A percentile compares a stretch with the other conserved stretches of the same genome.
Evolutionary conservation across 441 rosid genomes (phyloP).

Genomic region (Erodium chrysanthum): DNA sequence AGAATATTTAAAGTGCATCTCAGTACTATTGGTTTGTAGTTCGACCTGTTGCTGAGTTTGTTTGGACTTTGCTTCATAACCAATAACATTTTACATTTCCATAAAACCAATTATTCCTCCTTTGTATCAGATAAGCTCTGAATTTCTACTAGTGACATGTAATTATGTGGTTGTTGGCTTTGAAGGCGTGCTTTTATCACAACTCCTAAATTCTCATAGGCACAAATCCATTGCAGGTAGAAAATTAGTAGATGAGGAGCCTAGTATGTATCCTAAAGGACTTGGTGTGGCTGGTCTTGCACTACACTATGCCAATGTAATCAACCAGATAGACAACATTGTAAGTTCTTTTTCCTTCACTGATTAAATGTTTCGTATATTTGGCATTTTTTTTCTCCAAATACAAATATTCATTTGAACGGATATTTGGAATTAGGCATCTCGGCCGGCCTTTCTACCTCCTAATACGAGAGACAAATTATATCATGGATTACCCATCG

Average conservation of each 20-base stretch:
- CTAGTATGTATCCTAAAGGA: slow-evolving; percentile 29
- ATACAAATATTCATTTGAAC: slow-evolving; percentile 11
- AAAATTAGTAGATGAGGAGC: slow-evolving; percentile 24
- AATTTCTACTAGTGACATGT: too few species aligned
- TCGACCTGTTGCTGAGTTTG: too few species aligned
- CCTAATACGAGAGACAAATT: slow-evolving; percentile 65
- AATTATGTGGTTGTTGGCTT: too few species aligned
- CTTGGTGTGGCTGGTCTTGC: slow-evolving; percentile 85
- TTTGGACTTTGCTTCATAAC: too few species aligned
- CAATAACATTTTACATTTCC: too few species aligned
- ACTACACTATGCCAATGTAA: slow-evolving; percentile 79
- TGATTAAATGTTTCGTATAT: background rate
- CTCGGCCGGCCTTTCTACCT: slow-evolving; percentile 71
- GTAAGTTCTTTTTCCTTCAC: slow-evolving; percentile 35
- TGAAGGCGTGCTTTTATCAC: background rate
- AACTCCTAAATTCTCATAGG: background rate
- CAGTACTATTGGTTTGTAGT: too few species aligned
- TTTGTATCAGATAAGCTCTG: too few species aligned
- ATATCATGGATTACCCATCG: slow-evolving; percentile 61
- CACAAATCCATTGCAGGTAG: slow-evolving; percentile 24
- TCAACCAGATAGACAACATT: slow-evolving; percentile 75
- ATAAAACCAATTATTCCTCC: too few species aligned
- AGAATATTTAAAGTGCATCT: too few species aligned
- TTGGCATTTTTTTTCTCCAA: background rate
- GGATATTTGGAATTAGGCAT: slow-evolving; percentile 35